Evolutionary conservation across 495 filamentous ascomycete genomes (phyloP).

Genomic region (Parathielavia appendiculata): DNA sequence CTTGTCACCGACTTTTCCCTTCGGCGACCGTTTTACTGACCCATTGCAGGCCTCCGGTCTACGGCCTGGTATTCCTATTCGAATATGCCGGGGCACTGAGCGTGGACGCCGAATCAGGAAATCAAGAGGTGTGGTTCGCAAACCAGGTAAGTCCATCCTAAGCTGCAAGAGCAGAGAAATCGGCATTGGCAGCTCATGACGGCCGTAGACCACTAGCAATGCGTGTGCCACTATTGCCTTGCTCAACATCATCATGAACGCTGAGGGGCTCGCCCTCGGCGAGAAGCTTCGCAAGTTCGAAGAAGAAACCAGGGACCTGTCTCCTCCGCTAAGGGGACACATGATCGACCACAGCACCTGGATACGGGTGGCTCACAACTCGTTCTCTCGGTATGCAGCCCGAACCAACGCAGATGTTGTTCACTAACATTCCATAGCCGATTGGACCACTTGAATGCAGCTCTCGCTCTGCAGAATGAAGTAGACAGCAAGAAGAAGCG

Average conservation of each 20-base stretch:
- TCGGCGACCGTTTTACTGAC: neutral
- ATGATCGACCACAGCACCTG: constrained; percentile 67
- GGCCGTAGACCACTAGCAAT: constrained; percentile 62
- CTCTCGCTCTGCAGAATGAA: constrained; percentile 63
- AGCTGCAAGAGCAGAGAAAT: neutral
- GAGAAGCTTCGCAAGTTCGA: constrained; percentile 64
- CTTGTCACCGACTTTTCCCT: neutral
- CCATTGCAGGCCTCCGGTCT: constrained; percentile 58
- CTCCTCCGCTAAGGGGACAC: constrained; percentile 69
- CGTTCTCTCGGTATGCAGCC: constrained; percentile 64
- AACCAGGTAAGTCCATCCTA: constrained; percentile 61
- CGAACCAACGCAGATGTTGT: neutral
- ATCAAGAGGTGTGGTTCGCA: constrained; percentile 83
- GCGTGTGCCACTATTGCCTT: constrained; percentile 85
- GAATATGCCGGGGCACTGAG: constrained; percentile 57
- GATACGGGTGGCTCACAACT: constrained; percentile 79
- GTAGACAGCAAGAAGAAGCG: constrained; percentile 44
- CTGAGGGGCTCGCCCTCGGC: constrained; percentile 56
- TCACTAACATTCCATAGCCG: constrained; percentile 33
- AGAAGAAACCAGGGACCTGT: constrained; percentile 59
- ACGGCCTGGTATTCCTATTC: constrained; percentile 81
- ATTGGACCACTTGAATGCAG: constrained; percentile 73
- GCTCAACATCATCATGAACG: constrained; percentile 88
- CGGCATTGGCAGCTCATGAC: neutral
- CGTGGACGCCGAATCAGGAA: constrained; percentile 33